phyloP scores from a whole-genome alignment of 179 eudicot species.

The Gypsophila paniculata region DNA sequence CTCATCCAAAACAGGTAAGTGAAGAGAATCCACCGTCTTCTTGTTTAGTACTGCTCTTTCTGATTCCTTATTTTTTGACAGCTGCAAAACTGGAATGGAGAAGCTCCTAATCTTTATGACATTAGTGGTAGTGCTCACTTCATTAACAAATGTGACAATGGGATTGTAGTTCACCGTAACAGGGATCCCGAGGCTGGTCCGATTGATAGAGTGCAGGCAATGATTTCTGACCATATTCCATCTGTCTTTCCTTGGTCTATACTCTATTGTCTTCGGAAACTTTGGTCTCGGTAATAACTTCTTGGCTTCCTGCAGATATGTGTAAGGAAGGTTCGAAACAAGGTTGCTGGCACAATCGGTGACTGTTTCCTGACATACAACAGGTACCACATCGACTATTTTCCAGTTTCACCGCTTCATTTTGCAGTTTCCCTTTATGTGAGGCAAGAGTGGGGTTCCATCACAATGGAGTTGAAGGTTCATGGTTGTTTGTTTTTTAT shows the following conservation, averaged over 20 bases:
- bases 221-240: not conserved
- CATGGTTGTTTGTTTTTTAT: too few relatives aligned
- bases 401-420: not conserved
- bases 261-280: not conserved
- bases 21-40: not conserved
- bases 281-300: not conserved
- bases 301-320: conserved; percentile 48
- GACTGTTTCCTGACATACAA: conserved; percentile 62
- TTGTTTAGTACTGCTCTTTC: conserved; percentile 14
- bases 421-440: not conserved
- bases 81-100: conserved; percentile 76
- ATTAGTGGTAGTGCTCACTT: conserved; percentile 98
- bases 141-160: conserved; percentile 92
- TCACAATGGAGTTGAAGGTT: too few relatives aligned
- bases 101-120: conserved; percentile 77
- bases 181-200: conserved; percentile 86
- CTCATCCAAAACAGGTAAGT: conserved; percentile 91
- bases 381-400: conserved; percentile 36
- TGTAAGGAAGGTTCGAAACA: conserved; percentile 89
- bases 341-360: conserved; percentile 83
- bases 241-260: not conserved
- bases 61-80: conserved; percentile 28
- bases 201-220: conserved; percentile 70
- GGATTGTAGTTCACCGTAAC: conserved; percentile 88
- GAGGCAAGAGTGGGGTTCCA: too few relatives aligned